These are phyloP conservation scores for Ambrosia artemisiifolia DNA, from an alignment of 129 eudicot genomes.

Conservation along the genomic window DNA sequence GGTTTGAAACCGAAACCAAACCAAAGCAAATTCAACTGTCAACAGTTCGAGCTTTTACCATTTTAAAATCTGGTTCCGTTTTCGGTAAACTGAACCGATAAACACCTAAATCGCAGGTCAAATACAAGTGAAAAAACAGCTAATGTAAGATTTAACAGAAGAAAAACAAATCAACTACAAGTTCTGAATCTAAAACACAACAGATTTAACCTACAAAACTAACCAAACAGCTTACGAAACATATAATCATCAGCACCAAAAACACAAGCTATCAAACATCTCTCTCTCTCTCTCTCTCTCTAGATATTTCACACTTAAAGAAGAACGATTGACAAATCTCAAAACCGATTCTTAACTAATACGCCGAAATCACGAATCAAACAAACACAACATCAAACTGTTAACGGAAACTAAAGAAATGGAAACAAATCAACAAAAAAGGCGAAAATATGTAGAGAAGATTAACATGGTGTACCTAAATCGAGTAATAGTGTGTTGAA, in stretches of 20 bases:
- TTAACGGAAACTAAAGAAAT: background rate
- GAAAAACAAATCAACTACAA: background rate
- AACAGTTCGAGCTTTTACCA: no score
- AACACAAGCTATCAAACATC: background rate
- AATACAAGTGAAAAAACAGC: background rate
- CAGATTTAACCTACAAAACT: slow-evolving; percentile 15
- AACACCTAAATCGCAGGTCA: no score
- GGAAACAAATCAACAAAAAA: background rate
- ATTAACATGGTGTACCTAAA: slow-evolving; percentile 9
- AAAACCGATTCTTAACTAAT: background rate
- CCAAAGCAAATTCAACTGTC: no score
- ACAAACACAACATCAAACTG: background rate
- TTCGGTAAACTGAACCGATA: no score
- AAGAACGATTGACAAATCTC: slow-evolving; percentile 4
- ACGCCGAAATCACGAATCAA: slow-evolving; percentile 10
- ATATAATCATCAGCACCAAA: background rate
- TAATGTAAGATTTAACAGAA: background rate
- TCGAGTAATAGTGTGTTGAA: background rate
- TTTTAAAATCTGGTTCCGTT: no score
- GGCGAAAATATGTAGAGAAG: background rate
- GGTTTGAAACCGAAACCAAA: no score
- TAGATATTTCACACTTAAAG: background rate
- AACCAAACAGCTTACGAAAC: background rate
- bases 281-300: background rate
- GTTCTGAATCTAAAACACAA: background rate